These are phyloP conservation scores for Jaltomata sinuosa DNA, from an alignment of 257 asterid species.

Conservation along the genomic window DNA sequence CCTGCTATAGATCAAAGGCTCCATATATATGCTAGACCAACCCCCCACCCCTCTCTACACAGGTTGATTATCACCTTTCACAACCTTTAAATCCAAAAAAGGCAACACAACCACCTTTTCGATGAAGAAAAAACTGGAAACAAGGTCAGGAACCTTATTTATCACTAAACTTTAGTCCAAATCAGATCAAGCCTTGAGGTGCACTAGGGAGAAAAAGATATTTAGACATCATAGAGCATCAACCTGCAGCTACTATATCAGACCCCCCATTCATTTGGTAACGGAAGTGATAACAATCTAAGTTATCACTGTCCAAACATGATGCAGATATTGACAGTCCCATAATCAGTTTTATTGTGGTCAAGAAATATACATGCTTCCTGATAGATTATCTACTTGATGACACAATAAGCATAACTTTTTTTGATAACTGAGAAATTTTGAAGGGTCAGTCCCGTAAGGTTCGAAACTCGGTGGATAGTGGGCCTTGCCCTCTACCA, in stretches of 20 bases:
- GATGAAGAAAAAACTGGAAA: neutral
- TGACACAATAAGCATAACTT: neutral
- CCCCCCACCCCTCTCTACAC: neutral
- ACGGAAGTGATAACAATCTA: neutral
- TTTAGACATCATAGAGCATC: neutral
- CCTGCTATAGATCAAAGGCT: neutral
- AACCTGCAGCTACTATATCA: neutral
- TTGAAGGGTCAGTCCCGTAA: neutral
- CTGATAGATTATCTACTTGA: neutral
- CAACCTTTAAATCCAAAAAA: neutral
- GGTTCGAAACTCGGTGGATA: neutral
- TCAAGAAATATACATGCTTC: neutral
- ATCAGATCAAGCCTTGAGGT: neutral
- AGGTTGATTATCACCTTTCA: neutral
- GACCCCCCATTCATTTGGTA: neutral
- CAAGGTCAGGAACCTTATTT: neutral
- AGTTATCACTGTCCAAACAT: neutral
- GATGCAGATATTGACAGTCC: neutral
- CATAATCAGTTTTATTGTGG: neutral
- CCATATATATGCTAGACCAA: neutral
- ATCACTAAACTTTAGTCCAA: neutral
- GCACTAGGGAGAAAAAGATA: neutral
- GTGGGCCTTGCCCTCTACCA: neutral
- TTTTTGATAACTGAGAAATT: neutral
- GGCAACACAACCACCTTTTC: neutral